These are phyloP conservation scores for Gossypium gossypioides DNA, from an alignment of 441 rosid genomes.

Conservation along the genomic window DNA sequence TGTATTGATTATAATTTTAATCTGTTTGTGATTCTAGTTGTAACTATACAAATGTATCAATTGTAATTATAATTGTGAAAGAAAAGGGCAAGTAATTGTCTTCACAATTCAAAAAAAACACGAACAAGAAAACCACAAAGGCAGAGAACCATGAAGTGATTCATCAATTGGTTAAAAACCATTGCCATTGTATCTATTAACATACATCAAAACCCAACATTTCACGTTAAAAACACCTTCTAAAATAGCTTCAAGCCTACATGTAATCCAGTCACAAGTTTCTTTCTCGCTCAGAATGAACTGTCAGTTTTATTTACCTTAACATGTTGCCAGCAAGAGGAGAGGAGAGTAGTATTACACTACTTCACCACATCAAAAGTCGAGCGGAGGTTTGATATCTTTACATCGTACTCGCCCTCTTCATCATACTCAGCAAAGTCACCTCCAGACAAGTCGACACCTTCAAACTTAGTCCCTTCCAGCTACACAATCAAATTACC, in stretches of 20 bases:
- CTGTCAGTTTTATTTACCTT: slow-evolving; percentile 20
- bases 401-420: slow-evolving; percentile 75
- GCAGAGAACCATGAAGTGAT: neutral
- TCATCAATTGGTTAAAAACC: slow-evolving; percentile 3
- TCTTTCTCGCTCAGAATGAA: slow-evolving; percentile 17
- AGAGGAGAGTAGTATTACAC: neutral
- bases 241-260: slow-evolving; percentile 5
- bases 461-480: slow-evolving; percentile 58
- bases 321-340: neutral
- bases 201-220: neutral
- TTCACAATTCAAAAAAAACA: neutral
- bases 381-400: slow-evolving; percentile 68
- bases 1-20: too few relatives aligned
- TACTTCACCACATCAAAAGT: slow-evolving; percentile 60
- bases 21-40: too few relatives aligned
- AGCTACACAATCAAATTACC: slow-evolving; percentile 26
- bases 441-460: slow-evolving; percentile 61
- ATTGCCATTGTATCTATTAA: neutral
- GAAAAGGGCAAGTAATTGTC: neutral
- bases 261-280: neutral
- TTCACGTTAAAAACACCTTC: neutral
- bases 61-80: too few relatives aligned
- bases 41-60: too few relatives aligned
- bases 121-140: neutral
- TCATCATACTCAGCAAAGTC: slow-evolving; percentile 75